These are phyloP conservation scores for Fusarium redolens DNA, from an alignment of 2,329 filamentous ascomycete genomes.

Conservation along the genomic window DNA sequence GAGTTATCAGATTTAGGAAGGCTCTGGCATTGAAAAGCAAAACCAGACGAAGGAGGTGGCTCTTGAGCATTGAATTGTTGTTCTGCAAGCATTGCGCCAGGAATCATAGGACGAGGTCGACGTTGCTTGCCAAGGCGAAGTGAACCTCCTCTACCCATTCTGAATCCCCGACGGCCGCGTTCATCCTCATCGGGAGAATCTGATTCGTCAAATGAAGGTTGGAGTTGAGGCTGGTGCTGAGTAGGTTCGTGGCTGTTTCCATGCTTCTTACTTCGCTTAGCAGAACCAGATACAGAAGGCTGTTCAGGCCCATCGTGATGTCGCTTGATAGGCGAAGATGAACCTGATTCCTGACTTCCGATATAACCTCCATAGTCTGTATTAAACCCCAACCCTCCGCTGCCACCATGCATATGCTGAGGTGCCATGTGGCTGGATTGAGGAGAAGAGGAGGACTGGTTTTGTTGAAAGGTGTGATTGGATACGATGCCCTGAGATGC, in stretches of 20 bases:
- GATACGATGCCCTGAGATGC: slow-evolving; percentile 3
- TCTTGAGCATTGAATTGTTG: slow-evolving; percentile 8
- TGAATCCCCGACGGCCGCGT: slow-evolving; percentile 38
- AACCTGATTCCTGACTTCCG: not conserved
- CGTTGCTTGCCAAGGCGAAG: slow-evolving; percentile 49
- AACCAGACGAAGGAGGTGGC: slow-evolving; percentile 24
- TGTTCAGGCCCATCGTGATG: slow-evolving; percentile 23
- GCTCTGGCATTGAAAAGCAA: slow-evolving; percentile 20
- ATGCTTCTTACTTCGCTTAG: slow-evolving; percentile 35
- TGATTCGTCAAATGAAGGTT: slow-evolving; percentile 6
- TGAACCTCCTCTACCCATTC: slow-evolving; percentile 49
- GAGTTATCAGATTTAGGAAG: not conserved
- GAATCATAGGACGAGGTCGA: slow-evolving; percentile 33
- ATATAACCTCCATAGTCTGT: not conserved
- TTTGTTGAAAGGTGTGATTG: not conserved
- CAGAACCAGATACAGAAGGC: not conserved
- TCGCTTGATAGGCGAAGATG: slow-evolving; percentile 23
- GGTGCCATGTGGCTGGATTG: not conserved
- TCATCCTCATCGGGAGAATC: slow-evolving; percentile 17
- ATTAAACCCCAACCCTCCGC: not conserved
- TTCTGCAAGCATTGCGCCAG: slow-evolving; percentile 29
- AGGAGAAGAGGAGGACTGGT: not conserved
- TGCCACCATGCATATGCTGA: not conserved
- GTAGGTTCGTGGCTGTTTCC: not conserved
- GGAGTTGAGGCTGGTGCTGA: not conserved